Conservation (phyloP, 148 eudicot species). For the Linanthus parryae region DNA sequence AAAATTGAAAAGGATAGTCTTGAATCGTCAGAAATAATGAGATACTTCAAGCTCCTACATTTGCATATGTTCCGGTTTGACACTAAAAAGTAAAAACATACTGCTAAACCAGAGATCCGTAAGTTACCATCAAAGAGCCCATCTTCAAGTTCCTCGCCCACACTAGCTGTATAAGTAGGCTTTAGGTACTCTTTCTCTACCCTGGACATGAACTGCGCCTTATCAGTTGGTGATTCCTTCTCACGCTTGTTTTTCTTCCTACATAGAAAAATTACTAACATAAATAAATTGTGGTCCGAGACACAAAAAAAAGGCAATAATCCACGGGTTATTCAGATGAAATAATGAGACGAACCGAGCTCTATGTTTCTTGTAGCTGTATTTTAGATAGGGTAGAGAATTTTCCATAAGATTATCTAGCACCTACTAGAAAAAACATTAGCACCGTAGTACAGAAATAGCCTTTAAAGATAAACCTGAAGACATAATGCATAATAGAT, state of each 20-base stretch:
- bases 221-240: constrained; percentile 38
- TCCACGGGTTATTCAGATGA: no score
- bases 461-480: no score
- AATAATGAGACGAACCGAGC: constrained; percentile 68
- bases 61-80: no score
- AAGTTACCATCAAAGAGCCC: constrained; percentile 99
- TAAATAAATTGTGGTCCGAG: no score
- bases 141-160: constrained; percentile 95
- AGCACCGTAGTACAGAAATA: neutral
- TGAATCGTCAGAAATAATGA: no score
- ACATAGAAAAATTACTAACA: constrained; percentile 5
- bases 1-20: no score
- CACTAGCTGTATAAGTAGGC: constrained; percentile 80
- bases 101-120: no score
- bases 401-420: constrained; percentile 80
- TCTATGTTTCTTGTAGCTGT: constrained; percentile 64
- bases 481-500: neutral
- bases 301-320: no score
- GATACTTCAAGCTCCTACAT: no score
- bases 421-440: constrained; percentile 47
- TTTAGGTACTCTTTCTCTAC: constrained; percentile 94
- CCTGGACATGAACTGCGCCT: constrained; percentile 46
- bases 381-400: constrained; percentile 69
- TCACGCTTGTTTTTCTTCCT: constrained; percentile 66
- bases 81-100: no score